Conservation (phyloP, 345 rosid species). For the Cardiospermum halicacabum region DNA sequence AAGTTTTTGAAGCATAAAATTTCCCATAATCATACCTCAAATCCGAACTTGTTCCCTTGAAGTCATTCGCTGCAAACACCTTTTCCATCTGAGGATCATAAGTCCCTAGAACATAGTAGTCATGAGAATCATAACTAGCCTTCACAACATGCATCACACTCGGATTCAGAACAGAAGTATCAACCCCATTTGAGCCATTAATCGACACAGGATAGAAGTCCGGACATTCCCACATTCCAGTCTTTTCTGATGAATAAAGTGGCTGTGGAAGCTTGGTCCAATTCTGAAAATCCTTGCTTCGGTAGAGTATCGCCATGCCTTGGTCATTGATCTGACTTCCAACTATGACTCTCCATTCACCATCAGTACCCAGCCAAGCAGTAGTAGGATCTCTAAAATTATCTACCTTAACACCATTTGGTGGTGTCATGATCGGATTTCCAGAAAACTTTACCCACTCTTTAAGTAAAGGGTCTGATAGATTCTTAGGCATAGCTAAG, state of each 20-base stretch:
- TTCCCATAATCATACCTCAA: conserved; percentile 63
- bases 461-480: conserved; percentile 52
- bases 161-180: conserved; percentile 34
- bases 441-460: conserved; percentile 51
- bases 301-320: conserved; percentile 47
- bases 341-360: conserved; percentile 38
- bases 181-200: conserved; percentile 32
- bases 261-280: conserved; percentile 36
- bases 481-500: conserved; percentile 46
- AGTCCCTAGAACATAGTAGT: conserved; percentile 50
- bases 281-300: conserved; percentile 39
- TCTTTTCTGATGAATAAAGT: conserved; percentile 25
- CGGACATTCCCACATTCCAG: conserved; percentile 72
- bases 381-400: conserved; percentile 68
- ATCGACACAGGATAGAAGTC: conserved; percentile 53
- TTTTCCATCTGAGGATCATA: conserved; percentile 38
- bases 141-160: conserved; percentile 56
- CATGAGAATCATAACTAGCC: conserved; percentile 37
- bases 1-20: conserved; percentile 62
- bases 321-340: conserved; percentile 24
- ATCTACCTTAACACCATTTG: conserved; percentile 27
- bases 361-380: conserved; percentile 49
- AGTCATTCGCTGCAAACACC: conserved; percentile 33
- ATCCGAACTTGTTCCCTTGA: conserved; percentile 32
- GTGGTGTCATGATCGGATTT: conserved; percentile 58